phyloP scores from a whole-genome alignment of 1,284 basidiomycete species.

The Sparassis latifolia region DNA sequence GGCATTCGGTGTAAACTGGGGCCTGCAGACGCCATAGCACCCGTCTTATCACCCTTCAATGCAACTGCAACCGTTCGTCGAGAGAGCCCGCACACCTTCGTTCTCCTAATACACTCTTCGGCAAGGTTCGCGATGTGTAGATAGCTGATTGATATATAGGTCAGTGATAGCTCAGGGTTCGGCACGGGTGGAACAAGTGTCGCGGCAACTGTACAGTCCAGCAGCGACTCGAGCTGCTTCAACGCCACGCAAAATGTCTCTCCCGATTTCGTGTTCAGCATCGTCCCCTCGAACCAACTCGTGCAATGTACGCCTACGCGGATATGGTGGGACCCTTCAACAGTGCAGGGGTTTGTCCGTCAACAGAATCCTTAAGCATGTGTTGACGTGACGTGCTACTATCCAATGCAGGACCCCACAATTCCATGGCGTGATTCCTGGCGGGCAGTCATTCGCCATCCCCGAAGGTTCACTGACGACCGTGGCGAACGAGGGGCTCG shows the following conservation, averaged over 20 bases:
- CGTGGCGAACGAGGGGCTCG: conserved; percentile 40
- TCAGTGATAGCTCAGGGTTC: conserved; percentile 65
- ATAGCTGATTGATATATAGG: conserved; percentile 31
- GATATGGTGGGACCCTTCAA: conserved; percentile 52
- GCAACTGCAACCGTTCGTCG: no score
- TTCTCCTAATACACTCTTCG: no score
- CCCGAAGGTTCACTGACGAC: conserved; percentile 40
- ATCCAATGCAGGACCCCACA: conserved; percentile 36
- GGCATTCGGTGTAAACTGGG: no score
- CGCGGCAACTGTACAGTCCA: conserved; percentile 45
- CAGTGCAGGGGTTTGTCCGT: conserved; percentile 46
- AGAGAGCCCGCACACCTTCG: no score
- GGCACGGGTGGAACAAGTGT: conserved; percentile 71
- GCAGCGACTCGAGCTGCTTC: conserved; percentile 55
- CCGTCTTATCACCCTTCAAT: no score
- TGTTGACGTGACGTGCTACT: background rate
- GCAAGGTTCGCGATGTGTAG: no score
- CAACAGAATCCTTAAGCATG: background rate
- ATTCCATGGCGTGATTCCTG: conserved; percentile 72
- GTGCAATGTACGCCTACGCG: conserved; percentile 55
- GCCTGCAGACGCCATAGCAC: no score
- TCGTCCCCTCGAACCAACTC: conserved; percentile 52
- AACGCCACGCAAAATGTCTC: conserved; percentile 39
- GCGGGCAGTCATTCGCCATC: conserved; percentile 66
- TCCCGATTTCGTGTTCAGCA: conserved; percentile 53